These are phyloP conservation scores for Petrea volubilis DNA, from an alignment of 257 asterid species.

Conservation along the genomic window DNA sequence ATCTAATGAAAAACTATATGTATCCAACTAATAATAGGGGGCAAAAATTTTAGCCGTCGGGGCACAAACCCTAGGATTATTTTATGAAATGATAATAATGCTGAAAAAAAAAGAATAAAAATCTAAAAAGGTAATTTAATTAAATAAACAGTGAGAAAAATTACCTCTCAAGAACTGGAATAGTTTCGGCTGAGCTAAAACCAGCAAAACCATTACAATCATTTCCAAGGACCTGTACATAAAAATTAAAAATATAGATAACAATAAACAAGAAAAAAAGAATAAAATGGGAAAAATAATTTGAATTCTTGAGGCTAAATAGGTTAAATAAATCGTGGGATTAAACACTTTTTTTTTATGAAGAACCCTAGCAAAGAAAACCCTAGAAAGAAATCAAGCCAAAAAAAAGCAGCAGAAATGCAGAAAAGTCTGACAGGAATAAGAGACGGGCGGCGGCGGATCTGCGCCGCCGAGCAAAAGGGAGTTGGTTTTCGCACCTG, in stretches of 20 bases:
- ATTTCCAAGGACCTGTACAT: conserved; percentile 38
- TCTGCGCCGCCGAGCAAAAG: not conserved
- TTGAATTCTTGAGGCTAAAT: conserved; percentile 6
- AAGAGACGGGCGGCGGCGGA: not conserved
- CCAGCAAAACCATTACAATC: conserved; percentile 6
- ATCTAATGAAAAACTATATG: too few species aligned
- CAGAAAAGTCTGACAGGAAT: not conserved
- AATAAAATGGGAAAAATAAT: conserved; percentile 21
- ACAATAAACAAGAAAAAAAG: conserved; percentile 27
- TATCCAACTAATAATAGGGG: too few species aligned
- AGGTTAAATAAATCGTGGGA: conserved; percentile 24
- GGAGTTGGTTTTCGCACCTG: not conserved
- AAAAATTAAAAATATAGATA: conserved; percentile 11
- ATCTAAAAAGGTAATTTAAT: conserved; percentile 14
- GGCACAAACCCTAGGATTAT: conserved; percentile 38
- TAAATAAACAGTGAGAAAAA: not conserved
- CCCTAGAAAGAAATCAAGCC: conserved; percentile 36
- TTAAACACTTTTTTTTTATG: too few species aligned
- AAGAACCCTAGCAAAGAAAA: conserved; percentile 39
- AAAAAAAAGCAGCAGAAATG: not conserved
- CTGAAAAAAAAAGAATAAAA: not conserved
- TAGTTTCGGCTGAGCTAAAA: conserved; percentile 30
- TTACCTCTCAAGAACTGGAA: conserved; percentile 38
- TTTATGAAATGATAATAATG: not conserved
- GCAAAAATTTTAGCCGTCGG: too few species aligned